These are phyloP conservation scores for Rhodotorula graminis DNA, from an alignment of 768 basidiomycete genomes.

Conservation along the genomic window DNA sequence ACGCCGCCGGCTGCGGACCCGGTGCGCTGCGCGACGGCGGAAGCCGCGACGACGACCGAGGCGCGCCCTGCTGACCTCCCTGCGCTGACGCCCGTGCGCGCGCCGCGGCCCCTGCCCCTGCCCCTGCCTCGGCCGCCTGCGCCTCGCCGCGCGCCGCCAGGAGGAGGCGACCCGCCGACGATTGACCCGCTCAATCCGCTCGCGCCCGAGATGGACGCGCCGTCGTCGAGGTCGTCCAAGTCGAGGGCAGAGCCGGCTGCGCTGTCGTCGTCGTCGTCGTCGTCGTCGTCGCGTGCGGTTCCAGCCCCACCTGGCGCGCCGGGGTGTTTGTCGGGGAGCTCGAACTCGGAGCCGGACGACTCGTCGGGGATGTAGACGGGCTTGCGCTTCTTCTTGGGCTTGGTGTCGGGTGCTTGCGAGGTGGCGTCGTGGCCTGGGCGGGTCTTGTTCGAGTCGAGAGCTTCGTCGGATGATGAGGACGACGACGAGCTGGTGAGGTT, in stretches of 20 bases:
- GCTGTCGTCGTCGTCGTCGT: neutral
- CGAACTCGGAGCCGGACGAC: conserved; percentile 8
- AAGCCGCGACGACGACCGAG: neutral
- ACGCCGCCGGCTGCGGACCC: neutral
- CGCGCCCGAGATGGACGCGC: neutral
- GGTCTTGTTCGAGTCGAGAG: too few species aligned
- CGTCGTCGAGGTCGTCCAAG: neutral
- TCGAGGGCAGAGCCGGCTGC: neutral
- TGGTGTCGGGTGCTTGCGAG: neutral
- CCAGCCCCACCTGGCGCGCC: neutral
- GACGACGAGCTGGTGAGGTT: neutral
- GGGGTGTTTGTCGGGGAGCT: neutral
- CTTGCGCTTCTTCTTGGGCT: neutral
- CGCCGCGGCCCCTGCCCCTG: neutral
- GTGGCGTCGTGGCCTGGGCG: neutral
- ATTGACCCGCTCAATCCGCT: neutral
- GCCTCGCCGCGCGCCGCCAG: neutral
- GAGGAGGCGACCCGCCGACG: neutral
- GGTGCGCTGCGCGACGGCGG: neutral
- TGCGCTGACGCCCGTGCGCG: neutral
- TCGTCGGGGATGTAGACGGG: conserved; percentile 13
- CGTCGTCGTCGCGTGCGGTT: neutral
- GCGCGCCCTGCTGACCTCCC: too few species aligned
- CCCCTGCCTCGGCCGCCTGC: neutral
- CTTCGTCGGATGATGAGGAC: neutral